A percentile compares a stretch with the other conserved stretches of the same genome.
phyloP scores from a whole-genome alignment of 2,329 filamentous ascomycete genomes.

The Ceratocystis variospora region DNA sequence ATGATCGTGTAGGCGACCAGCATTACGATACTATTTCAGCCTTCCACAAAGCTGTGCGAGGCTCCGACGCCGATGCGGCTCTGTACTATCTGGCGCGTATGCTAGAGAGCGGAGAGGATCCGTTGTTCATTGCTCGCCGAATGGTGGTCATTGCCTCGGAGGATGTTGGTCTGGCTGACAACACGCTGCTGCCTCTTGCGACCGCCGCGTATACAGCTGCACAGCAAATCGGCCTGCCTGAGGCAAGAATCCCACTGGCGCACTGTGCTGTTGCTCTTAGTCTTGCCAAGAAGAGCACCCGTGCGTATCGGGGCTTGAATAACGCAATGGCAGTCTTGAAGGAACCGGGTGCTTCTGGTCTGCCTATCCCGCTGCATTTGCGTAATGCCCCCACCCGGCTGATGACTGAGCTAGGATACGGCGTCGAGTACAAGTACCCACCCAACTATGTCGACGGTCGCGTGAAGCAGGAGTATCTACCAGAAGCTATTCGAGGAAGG shows the following conservation, averaged over 20 bases:
- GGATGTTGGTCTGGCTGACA: constrained; percentile 84
- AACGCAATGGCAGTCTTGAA: constrained; percentile 65
- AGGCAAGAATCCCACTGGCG: constrained; percentile 81
- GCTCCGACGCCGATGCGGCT: constrained; percentile 71
- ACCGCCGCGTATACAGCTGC: constrained; percentile 76
- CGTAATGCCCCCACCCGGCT: constrained; percentile 82
- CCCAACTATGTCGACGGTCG: constrained; percentile 73
- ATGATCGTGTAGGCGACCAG: constrained; percentile 87
- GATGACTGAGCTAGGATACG: constrained; percentile 88
- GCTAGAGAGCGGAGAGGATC: constrained; percentile 89
- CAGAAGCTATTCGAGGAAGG: constrained; percentile 55
- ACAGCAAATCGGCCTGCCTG: constrained; percentile 89
- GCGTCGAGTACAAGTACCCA: constrained; percentile 90
- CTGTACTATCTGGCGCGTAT: constrained; percentile 93
- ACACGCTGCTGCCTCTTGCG: constrained; percentile 66
- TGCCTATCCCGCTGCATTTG: constrained; percentile 77
- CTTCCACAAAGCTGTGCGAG: constrained; percentile 90
- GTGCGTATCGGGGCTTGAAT: constrained; percentile 68
- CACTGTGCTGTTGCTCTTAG: constrained; percentile 74
- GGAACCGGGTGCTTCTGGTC: constrained; percentile 67
- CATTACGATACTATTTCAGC: constrained; percentile 97
- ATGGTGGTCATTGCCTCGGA: constrained; percentile 93
- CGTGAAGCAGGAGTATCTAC: constrained; percentile 83
- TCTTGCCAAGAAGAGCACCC: constrained; percentile 71
- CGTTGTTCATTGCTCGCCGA: constrained; percentile 78